A percentile compares a stretch with the other conserved stretches of the same genome.
These are phyloP conservation scores for Thelonectria discophora DNA, from an alignment of 2,329 filamentous ascomycete genomes.

Conservation along the genomic window DNA sequence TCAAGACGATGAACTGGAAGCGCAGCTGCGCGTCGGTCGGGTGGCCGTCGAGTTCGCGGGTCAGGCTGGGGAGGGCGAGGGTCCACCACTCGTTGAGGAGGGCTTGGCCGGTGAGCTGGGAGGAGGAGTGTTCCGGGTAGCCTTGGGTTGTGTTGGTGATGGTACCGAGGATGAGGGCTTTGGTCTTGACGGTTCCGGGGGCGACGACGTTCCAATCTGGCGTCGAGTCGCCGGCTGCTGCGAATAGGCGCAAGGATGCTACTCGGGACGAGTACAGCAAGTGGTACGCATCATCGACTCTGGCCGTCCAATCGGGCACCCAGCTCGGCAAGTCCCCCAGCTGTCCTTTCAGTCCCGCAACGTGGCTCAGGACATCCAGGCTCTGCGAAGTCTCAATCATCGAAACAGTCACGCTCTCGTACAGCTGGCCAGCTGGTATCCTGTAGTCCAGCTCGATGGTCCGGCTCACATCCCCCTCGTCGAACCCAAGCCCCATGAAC, in stretches of 20 bases:
- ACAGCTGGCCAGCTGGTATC: not conserved
- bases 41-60: not conserved
- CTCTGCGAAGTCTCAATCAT: not conserved
- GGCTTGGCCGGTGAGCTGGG: not conserved
- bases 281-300: slow-evolving; percentile 16
- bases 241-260: slow-evolving; percentile 3
- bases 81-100: slow-evolving; percentile 1
- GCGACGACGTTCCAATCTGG: not conserved
- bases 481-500: not conserved
- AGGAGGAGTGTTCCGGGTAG: not conserved
- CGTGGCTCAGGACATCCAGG: slow-evolving; percentile 17
- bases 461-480: not conserved
- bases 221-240: not conserved
- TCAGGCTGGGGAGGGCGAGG: not conserved
- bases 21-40: not conserved
- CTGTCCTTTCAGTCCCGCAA: slow-evolving; percentile 6
- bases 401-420: not conserved
- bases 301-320: slow-evolving; percentile 22
- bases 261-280: slow-evolving; percentile 9
- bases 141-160: slow-evolving; percentile 2
- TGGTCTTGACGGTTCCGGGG: not conserved
- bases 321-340: slow-evolving; percentile 8
- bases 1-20: not conserved
- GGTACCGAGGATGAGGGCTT: not conserved
- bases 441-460: slow-evolving; percentile 9